These are phyloP conservation scores for Hortiboletus campestris DNA, from an alignment of 768 basidiomycete genomes.

Conservation along the genomic window DNA sequence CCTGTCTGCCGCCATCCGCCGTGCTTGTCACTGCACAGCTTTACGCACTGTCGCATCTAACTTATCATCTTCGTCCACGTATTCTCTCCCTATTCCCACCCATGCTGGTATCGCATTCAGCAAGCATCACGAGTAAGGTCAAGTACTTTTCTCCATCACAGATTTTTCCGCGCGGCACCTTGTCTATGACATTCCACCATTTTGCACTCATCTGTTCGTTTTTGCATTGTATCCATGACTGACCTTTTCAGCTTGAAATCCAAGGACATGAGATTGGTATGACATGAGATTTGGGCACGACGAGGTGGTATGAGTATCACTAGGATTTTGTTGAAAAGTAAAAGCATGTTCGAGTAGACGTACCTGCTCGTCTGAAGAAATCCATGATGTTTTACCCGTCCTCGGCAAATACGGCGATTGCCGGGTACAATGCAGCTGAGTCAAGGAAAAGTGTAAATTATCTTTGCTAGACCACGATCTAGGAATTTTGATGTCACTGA, in stretches of 20 bases:
- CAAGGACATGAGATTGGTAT: constrained; percentile 4
- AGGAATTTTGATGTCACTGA: constrained; percentile 12
- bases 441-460: too few species aligned
- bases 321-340: constrained; percentile 1
- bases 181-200: neutral
- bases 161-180: neutral
- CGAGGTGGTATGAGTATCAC: neutral
- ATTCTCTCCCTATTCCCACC: constrained; percentile 7
- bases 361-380: neutral
- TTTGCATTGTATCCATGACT: constrained; percentile 23
- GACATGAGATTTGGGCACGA: neutral
- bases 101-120: constrained; percentile 4
- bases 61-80: constrained; percentile 23
- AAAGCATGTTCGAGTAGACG: constrained; percentile 11
- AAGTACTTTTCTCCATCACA: constrained; percentile 23
- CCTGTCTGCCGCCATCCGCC: neutral
- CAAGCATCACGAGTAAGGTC: constrained; percentile 25
- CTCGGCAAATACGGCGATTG: too few species aligned
- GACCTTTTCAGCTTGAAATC: constrained; percentile 29
- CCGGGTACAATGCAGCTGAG: too few species aligned
- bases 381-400: neutral
- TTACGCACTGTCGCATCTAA: constrained; percentile 16
- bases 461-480: neutral
- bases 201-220: neutral
- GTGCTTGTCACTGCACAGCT: neutral